These are phyloP conservation scores for Lactarius akahatsu DNA, from an alignment of 768 basidiomycete genomes.

Conservation along the genomic window DNA sequence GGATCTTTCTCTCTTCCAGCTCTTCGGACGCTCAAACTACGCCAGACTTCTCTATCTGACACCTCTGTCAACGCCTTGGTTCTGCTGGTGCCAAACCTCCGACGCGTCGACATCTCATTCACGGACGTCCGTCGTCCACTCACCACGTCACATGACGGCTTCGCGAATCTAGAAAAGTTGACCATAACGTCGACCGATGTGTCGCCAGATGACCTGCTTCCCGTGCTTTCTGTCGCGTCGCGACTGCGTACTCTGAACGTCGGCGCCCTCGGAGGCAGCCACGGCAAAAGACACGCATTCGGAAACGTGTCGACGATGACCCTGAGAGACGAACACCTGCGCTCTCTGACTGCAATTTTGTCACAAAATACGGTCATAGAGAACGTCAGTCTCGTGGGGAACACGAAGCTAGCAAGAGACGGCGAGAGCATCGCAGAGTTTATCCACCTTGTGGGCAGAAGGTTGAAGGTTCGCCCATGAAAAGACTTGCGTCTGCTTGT, in stretches of 20 bases:
- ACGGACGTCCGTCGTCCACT: slow-evolving; percentile 49
- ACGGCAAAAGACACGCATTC: slow-evolving; percentile 38
- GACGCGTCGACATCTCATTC: slow-evolving; percentile 64
- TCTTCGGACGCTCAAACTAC: slow-evolving; percentile 58
- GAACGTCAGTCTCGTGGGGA: slow-evolving; percentile 60
- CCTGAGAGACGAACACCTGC: slow-evolving; percentile 52
- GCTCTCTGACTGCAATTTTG: slow-evolving; percentile 44
- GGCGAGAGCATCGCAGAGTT: slow-evolving; percentile 45
- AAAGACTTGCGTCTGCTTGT: neutral
- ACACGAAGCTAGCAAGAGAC: slow-evolving; percentile 52
- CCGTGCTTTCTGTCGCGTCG: slow-evolving; percentile 41
- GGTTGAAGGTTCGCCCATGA: slow-evolving; percentile 28
- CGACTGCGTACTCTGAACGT: slow-evolving; percentile 51
- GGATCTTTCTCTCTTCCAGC: slow-evolving; percentile 38
- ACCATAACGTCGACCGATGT: slow-evolving; percentile 57
- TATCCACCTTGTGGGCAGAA: slow-evolving; percentile 53
- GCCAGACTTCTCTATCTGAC: slow-evolving; percentile 54
- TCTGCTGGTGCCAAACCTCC: slow-evolving; percentile 48
- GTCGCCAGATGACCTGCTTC: slow-evolving; percentile 42
- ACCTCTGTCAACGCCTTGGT: slow-evolving; percentile 45
- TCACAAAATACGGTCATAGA: slow-evolving; percentile 42
- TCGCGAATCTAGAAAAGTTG: slow-evolving; percentile 54
- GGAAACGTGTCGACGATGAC: slow-evolving; percentile 52
- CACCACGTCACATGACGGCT: slow-evolving; percentile 13
- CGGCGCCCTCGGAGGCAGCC: slow-evolving; percentile 56